Base-by-base conservation (phyloP, 2,329 filamentous ascomycete species). In the Aspergillus amoenus region DNA sequence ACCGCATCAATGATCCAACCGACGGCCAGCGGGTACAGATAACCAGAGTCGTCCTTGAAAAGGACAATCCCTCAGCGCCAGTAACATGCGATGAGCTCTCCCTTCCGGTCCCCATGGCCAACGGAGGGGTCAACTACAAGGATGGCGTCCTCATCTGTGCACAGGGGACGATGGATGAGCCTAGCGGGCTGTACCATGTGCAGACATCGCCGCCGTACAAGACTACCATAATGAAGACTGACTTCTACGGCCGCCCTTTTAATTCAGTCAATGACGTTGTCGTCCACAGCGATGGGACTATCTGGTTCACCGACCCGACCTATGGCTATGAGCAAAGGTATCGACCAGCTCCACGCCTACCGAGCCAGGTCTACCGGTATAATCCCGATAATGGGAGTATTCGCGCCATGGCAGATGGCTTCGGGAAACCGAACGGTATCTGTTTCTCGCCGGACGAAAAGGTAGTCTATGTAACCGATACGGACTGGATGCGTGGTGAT, bases 51-150 rank as follows among this genome's bases (percentile, higher is more conserved):
- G 17, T 59, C 27, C 52, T 61, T 2, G 13, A 17, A 21, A 32
- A 41, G 15, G 22, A 32, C 32, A 40, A n/a, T 22, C 13, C 42
- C 9, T 42, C 47, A 46, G 44, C 17, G 6, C 27, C 32, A 30
- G 45, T 57, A 1, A 57, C 45, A 34, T 56, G 45, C 13, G 60
- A 64, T 37, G 60, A 63, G 17, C 68, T 79, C 12, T 59, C 64
- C 0, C 68, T 65, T 0, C 63, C 67, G 2, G 68, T 80, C 0
- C 66, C 68, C 2, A 80, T 82, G 77, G 76, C 74, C 6, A 82
- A 82, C 48, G 80, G 80, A 18, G 80, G 78, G 6, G 73, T 81
- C 39, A 82, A 81, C 55, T 79, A 79, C 66, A 61, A 69, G 1
- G 69, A 72, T 8, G 67, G 73, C 9, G 54, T 79, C 4, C 64